Evolutionary conservation across 2,329 filamentous ascomycete species (phyloP).

Genomic region (Pyricularia sp.): DNA sequence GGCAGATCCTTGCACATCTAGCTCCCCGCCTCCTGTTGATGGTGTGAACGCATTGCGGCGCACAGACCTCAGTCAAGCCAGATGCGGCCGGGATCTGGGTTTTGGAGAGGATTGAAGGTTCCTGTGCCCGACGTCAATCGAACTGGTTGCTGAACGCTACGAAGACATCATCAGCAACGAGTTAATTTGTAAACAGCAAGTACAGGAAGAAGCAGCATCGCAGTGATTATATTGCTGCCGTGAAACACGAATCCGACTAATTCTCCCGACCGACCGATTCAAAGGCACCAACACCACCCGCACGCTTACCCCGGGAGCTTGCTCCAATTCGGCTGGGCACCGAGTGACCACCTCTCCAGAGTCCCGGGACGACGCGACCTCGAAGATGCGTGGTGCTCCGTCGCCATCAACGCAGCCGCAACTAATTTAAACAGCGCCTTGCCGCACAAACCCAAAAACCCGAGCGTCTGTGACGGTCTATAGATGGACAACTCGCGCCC

Average conservation of each 20-base stretch:
- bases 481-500: not conserved
- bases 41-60: not conserved
- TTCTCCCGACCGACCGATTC: not conserved
- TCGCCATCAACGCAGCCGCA: not conserved
- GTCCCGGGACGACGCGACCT: not conserved
- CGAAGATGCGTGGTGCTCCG: conserved; percentile 3
- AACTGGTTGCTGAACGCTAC: not conserved
- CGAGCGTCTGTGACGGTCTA: not conserved
- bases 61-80: not conserved
- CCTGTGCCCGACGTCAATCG: not conserved
- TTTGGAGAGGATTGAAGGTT: not conserved
- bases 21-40: not conserved
- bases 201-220: not conserved
- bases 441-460: not conserved
- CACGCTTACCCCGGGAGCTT: not conserved
- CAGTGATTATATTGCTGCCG: not conserved
- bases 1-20: not conserved
- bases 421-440: not conserved
- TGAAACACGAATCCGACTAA: not conserved
- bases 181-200: not conserved
- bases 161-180: not conserved
- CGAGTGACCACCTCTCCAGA: not conserved
- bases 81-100: not conserved
- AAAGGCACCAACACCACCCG: not conserved
- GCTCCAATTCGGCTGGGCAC: not conserved